Base-by-base conservation (phyloP, 2,329 filamentous ascomycete species). In the Penicillium hesseltinei region DNA sequence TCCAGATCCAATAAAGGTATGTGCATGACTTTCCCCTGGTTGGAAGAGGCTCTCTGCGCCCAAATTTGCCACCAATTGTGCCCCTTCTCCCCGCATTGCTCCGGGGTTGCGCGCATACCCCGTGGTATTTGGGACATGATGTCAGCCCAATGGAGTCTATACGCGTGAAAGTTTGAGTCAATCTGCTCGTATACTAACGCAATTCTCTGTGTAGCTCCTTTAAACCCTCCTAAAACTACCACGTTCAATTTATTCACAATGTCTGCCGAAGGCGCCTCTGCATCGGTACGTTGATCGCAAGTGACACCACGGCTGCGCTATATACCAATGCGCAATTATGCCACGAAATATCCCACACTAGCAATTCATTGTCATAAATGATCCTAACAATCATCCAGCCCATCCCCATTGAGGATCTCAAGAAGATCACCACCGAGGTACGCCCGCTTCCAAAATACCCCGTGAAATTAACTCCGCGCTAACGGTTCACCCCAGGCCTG, bases 391-490 rank as follows among this genome's bases (percentile, higher is more conserved):
- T 25, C 21, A 38, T 42, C 13, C 69, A 93, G 89, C 91, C 91
- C 59, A 83, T 96, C 68, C 83, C 89, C 59, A 82, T 87, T 66
- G 87, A 86, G 70, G 83, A 91, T 64, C 84, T 96, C 65, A 89
- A 88, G 79, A 90, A 94, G 80, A 93, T 96, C 73, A 88, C 90
- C 67, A 87, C 85, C 72, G 89, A 93, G 81, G 90, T 93, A 83
- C 70, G 85, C 59, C 51, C 51, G 29, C 5, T 36, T 25, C 19
- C 21, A 25, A 48, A 36, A 44, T 38, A 25, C 40, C 27, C 45
- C 48, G 5, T 29, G 27, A 25, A 35, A 23, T 4, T 10, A 44
- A 23, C 39, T 23, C 57, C 53, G 40, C 51, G 21, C 56, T 63
- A 59, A 65, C 51, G 50, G 25, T 52, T 42, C n/a, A 45, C 36